Evolutionary conservation across 2,329 filamentous ascomycete genomes (phyloP).

Genomic region (Penicillium sumatraense): DNA sequence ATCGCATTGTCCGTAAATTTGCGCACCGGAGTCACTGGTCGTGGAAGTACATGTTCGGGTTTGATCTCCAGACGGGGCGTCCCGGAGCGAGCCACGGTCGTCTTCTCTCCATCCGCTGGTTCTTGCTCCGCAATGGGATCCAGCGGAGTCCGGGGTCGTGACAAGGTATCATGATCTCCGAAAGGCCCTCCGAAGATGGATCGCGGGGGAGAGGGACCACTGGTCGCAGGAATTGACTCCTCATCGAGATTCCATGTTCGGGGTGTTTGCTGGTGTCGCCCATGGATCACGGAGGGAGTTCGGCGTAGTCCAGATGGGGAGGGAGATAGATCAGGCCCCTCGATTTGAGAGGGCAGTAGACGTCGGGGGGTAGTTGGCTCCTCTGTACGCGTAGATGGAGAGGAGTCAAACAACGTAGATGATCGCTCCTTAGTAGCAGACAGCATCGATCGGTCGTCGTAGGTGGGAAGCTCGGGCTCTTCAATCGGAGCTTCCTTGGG

Average conservation of each 20-base stretch:
- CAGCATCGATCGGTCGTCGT: conserved; percentile 31
- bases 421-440: conserved; percentile 47
- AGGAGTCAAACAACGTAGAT: conserved; percentile 52
- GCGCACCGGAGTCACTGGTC: conserved; percentile 34
- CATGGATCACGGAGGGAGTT: conserved; percentile 43
- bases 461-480: conserved; percentile 8
- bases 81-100: conserved; percentile 40
- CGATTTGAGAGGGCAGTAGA: conserved; percentile 20
- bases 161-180: conserved; percentile 30
- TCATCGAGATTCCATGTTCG: conserved; percentile 38
- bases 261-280: conserved; percentile 32
- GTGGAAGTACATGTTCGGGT: conserved; percentile 43
- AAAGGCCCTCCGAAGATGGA: conserved; percentile 42
- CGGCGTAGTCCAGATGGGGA: conserved; percentile 36
- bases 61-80: conserved; percentile 45
- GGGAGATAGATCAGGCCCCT: conserved; percentile 16
- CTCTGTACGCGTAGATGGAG: conserved; percentile 20
- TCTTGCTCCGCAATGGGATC: conserved; percentile 58
- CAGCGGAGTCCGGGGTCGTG: conserved; percentile 49
- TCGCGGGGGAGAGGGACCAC: conserved; percentile 33
- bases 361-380: conserved; percentile 17
- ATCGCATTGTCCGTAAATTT: conserved; percentile 41
- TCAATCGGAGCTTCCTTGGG: conserved; percentile 9
- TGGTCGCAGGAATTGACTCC: conserved; percentile 17
- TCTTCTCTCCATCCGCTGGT: conserved; percentile 42